A percentile compares a stretch with the other conserved stretches of the same genome.
phyloP scores from a whole-genome alignment of 345 rosid species.

The Camelina hispida region DNA sequence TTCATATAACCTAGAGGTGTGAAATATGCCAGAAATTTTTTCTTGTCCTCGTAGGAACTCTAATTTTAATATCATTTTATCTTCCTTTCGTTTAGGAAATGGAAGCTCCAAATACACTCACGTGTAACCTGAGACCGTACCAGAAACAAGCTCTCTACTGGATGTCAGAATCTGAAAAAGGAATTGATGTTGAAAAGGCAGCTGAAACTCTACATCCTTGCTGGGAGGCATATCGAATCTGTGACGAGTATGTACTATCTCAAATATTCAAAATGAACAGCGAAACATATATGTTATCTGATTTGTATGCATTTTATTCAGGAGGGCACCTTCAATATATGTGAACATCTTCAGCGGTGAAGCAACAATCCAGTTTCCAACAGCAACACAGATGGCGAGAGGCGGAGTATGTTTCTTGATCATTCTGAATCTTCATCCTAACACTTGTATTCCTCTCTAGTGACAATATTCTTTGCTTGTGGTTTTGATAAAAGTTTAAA shows the following conservation, averaged over 20 bases:
- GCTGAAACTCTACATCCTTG: slow-evolving; percentile 69
- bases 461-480: neutral
- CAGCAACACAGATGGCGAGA: slow-evolving; percentile 71
- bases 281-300: neutral
- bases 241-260: slow-evolving; percentile 58
- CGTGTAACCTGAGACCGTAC: slow-evolving; percentile 60
- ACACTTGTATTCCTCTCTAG: neutral
- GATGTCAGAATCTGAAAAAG: slow-evolving; percentile 71
- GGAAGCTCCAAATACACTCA: slow-evolving; percentile 66
- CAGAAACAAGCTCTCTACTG: slow-evolving; percentile 77
- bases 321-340: slow-evolving; percentile 68
- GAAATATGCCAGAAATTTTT: neutral
- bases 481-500: neutral
- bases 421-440: slow-evolving; percentile 2
- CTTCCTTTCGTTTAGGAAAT: slow-evolving; percentile 52
- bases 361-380: slow-evolving; percentile 68
- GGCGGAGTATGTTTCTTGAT: slow-evolving; percentile 60
- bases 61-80: neutral
- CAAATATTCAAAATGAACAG: neutral
- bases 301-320: slow-evolving; percentile 22
- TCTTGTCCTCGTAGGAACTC: neutral
- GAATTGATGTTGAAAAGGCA: slow-evolving; percentile 58
- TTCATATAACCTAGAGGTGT: slow-evolving; percentile 57
- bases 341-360: slow-evolving; percentile 71
- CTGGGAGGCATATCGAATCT: slow-evolving; percentile 69